Evolutionary conservation across 2,329 filamentous ascomycete species (phyloP).

Genomic region (Colletotrichum noveboracense): DNA sequence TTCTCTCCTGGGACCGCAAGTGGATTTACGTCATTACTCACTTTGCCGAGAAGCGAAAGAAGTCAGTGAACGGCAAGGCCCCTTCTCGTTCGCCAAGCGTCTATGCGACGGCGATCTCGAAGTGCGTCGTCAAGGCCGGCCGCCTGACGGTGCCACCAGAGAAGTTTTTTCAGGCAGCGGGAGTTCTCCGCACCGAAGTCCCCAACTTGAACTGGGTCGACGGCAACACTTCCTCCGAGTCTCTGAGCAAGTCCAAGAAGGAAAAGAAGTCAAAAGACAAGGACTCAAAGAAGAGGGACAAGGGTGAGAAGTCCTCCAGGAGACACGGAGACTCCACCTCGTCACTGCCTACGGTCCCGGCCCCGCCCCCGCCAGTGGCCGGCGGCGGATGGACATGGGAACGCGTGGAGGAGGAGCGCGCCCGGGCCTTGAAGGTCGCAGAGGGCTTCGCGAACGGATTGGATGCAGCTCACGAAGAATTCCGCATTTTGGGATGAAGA

Average conservation of each 20-base stretch:
- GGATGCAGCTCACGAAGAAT: constrained; percentile 9
- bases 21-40: constrained; percentile 35
- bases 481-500: neutral
- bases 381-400: constrained; percentile 10
- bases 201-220: neutral
- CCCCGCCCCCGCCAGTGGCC: neutral
- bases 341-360: neutral
- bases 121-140: constrained; percentile 84
- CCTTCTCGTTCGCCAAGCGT: neutral
- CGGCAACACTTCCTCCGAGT: neutral
- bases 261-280: neutral
- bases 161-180: constrained; percentile 9
- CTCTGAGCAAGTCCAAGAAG: neutral
- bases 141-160: constrained; percentile 81
- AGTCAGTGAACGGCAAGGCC: constrained; percentile 45
- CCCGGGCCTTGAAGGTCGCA: neutral
- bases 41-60: constrained; percentile 32
- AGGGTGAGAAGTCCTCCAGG: neutral
- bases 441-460: constrained; percentile 3
- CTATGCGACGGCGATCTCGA: constrained; percentile 74
- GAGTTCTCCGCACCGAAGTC: neutral
- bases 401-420: constrained; percentile 7
- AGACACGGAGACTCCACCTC: neutral
- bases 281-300: neutral
- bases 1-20: constrained; percentile 34